Conservation (phyloP, 306 rosid species). For the Cicer judaicum region DNA sequence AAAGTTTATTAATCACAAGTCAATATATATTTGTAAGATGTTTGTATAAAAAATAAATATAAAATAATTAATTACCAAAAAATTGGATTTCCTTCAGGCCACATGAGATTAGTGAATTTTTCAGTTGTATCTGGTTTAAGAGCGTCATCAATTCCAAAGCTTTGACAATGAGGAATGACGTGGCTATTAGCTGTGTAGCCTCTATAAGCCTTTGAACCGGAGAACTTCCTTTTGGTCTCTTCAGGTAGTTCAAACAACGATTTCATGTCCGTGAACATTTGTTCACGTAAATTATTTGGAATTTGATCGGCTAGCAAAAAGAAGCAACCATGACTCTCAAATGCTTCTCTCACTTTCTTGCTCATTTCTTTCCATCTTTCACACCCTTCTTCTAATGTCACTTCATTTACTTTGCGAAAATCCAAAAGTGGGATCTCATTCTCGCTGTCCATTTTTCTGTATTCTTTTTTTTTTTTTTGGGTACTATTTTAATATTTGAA, state of each 20-base stretch:
- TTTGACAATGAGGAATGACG: conserved; percentile 43
- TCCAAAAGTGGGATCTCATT: conserved; percentile 38
- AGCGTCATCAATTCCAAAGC: conserved; percentile 56
- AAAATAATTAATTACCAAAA: conserved; percentile 43
- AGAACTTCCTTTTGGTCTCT: conserved; percentile 53
- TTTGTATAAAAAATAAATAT: no score
- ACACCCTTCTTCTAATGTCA: conserved; percentile 35
- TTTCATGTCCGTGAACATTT: conserved; percentile 45
- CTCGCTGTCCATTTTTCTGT: conserved; percentile 18
- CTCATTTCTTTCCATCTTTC: conserved; percentile 48
- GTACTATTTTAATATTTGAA: neutral
- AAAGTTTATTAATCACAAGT: no score
- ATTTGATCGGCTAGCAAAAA: conserved; percentile 27
- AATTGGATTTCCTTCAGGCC: conserved; percentile 59
- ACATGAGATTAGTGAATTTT: conserved; percentile 59
- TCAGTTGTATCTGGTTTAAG: neutral
- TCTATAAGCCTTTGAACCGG: conserved; percentile 43
- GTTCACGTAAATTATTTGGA: conserved; percentile 20
- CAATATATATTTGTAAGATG: no score
- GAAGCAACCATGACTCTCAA: conserved; percentile 51
- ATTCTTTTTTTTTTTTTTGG: neutral
- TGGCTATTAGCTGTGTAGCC: conserved; percentile 46
- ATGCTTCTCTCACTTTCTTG: conserved; percentile 57
- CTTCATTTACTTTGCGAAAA: conserved; percentile 1
- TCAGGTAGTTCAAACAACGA: conserved; percentile 59